Evolutionary conservation across 2,329 filamentous ascomycete genomes (phyloP).

Genomic region (Fusarium virguliforme): DNA sequence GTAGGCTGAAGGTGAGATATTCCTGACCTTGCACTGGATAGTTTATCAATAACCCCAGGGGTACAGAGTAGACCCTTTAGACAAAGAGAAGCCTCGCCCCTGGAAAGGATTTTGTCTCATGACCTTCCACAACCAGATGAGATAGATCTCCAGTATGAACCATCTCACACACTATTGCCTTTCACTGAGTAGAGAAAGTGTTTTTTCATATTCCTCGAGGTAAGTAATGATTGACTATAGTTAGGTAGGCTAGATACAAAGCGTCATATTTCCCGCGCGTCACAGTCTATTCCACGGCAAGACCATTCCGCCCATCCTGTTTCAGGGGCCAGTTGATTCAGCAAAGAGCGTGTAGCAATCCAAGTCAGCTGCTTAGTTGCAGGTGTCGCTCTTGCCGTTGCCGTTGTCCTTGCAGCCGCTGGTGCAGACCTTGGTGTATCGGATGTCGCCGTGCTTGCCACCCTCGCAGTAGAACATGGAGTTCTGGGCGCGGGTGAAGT

Average conservation of each 20-base stretch:
- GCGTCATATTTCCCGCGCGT: neutral
- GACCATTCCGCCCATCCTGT: neutral
- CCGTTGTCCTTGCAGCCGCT: slow-evolving; percentile 3
- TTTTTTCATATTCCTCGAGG: neutral
- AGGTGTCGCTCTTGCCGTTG: slow-evolving; percentile 1
- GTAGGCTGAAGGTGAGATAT: too few relatives aligned
- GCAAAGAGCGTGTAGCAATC: neutral
- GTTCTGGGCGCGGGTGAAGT: slow-evolving; percentile 1
- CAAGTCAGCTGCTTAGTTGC: neutral
- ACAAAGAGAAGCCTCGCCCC: too few relatives aligned
- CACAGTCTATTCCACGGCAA: neutral
- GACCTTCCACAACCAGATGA: too few relatives aligned
- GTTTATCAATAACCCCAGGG: too few relatives aligned
- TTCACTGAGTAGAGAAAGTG: neutral
- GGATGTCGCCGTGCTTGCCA: neutral
- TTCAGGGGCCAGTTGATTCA: slow-evolving; percentile 9
- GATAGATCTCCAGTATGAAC: too few relatives aligned
- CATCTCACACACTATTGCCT: too few relatives aligned
- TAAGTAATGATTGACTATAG: neutral
- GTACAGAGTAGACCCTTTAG: too few relatives aligned
- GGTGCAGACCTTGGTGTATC: neutral
- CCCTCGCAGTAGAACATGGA: slow-evolving; percentile 4
- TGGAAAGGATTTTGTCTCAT: too few relatives aligned
- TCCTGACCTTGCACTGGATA: too few relatives aligned
- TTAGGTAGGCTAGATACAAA: neutral